Evolutionary conservation across 1,284 basidiomycete genomes (phyloP).

Genomic region (Hemileia vastatrix): DNA sequence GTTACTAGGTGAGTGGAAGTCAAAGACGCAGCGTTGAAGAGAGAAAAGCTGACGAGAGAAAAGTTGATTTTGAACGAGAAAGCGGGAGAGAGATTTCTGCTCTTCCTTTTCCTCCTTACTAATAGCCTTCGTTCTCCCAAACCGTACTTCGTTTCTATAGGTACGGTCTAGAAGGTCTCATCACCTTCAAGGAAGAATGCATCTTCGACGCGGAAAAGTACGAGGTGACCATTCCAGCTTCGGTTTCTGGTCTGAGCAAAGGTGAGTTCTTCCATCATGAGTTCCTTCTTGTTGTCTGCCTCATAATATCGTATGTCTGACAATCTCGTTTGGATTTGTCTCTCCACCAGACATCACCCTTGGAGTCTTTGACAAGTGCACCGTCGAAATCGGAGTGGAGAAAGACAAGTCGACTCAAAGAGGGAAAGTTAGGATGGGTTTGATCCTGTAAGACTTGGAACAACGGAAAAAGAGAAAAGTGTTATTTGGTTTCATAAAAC

Average conservation of each 20-base stretch:
- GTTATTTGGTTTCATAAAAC: too few species aligned
- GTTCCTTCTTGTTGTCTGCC: slow-evolving; percentile 38
- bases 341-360: slow-evolving; percentile 25
- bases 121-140: background rate
- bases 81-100: too few species aligned
- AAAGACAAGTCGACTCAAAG: slow-evolving; percentile 90
- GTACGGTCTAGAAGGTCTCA: slow-evolving; percentile 83
- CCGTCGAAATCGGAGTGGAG: slow-evolving; percentile 78
- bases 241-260: slow-evolving; percentile 46
- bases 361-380: slow-evolving; percentile 77
- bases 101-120: background rate
- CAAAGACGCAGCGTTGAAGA: slow-evolving; percentile 1
- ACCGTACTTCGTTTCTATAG: slow-evolving; percentile 47
- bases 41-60: too few species aligned
- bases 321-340: background rate
- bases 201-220: slow-evolving; percentile 88
- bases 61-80: too few species aligned
- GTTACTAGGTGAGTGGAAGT: slow-evolving; percentile 31
- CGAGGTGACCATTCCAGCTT: slow-evolving; percentile 60
- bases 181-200: slow-evolving; percentile 80
- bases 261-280: too few species aligned
- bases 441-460: too few species aligned
- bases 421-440: slow-evolving; percentile 86
- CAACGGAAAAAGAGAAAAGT: too few species aligned
- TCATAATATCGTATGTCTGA: too few species aligned